A percentile compares a stretch with the other conserved stretches of the same genome.
Conservation (phyloP, 2,329 filamentous ascomycete species). For the Paraconiothyrium brasiliense region DNA sequence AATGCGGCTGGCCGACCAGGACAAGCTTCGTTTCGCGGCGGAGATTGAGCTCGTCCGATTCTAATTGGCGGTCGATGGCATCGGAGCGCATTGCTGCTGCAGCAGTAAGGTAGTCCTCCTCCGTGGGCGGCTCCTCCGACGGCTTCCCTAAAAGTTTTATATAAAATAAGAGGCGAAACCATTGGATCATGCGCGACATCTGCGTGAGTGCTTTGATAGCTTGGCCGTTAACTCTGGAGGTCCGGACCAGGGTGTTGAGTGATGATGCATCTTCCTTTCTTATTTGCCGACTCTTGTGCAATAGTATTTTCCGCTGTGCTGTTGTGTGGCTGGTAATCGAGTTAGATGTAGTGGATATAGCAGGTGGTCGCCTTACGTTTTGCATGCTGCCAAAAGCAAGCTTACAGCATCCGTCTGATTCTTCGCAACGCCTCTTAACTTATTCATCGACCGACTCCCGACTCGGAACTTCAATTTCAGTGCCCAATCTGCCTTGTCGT, state of each 20-base stretch:
- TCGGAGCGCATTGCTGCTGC: slow-evolving; percentile 46
- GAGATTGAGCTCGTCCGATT: slow-evolving; percentile 44
- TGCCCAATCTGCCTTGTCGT: slow-evolving; percentile 44
- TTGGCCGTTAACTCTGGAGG: slow-evolving; percentile 40
- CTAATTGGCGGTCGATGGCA: slow-evolving; percentile 46
- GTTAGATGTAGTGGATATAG: background rate
- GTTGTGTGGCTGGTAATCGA: slow-evolving; percentile 41
- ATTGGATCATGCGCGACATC: slow-evolving; percentile 46
- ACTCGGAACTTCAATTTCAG: slow-evolving; percentile 44
- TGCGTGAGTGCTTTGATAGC: slow-evolving; percentile 41
- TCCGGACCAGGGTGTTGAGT: slow-evolving; percentile 39
- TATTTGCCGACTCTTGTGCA: slow-evolving; percentile 49
- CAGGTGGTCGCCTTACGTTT: slow-evolving; percentile 32
- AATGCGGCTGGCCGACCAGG: slow-evolving; percentile 39
- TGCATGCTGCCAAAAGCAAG: slow-evolving; percentile 40
- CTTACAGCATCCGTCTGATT: slow-evolving; percentile 47
- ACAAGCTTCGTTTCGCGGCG: slow-evolving; percentile 47
- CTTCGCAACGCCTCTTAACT: slow-evolving; percentile 42
- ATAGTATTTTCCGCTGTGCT: slow-evolving; percentile 48
- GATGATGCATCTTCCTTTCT: slow-evolving; percentile 43
- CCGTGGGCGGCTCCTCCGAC: slow-evolving; percentile 31
- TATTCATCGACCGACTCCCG: slow-evolving; percentile 43
- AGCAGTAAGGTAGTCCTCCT: slow-evolving; percentile 43
- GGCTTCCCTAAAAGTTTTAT: slow-evolving; percentile 35
- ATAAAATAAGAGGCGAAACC: slow-evolving; percentile 41